Evolutionary conservation across 73 alveolate species (phyloP).

Genomic region (Paramecium biaurelia): DNA sequence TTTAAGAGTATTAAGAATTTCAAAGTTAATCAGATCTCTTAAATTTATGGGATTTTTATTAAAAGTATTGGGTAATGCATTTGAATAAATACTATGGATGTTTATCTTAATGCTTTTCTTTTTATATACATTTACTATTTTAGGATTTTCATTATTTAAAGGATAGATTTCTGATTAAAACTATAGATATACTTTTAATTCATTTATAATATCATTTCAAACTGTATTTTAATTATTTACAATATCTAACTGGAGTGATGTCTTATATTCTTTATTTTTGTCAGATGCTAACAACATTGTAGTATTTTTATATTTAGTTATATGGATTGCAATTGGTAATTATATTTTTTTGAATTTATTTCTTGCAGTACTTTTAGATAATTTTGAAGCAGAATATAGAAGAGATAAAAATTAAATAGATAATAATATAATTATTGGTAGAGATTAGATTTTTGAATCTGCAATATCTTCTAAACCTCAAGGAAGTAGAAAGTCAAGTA

Average conservation of each 20-base stretch:
- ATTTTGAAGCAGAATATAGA: constrained; percentile 76
- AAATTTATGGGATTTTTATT: constrained; percentile 88
- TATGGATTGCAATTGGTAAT: constrained; percentile 96
- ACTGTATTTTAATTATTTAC: constrained; percentile 90
- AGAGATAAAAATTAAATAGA: not conserved
- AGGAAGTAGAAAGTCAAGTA: constrained; percentile 27
- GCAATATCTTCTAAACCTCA: not conserved
- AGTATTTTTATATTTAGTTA: constrained; percentile 70
- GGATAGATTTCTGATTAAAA: constrained; percentile 72
- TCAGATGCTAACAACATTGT: constrained; percentile 9
- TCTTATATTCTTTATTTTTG: constrained; percentile 74
- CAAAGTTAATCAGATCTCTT: constrained; percentile 75
- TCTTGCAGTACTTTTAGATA: constrained; percentile 89
- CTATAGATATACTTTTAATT: constrained; percentile 81
- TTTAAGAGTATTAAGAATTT: constrained; percentile 93
- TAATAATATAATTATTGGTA: constrained; percentile 2
- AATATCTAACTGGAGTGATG: constrained; percentile 88
- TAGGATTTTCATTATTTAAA: constrained; percentile 95
- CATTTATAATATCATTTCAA: constrained; percentile 83
- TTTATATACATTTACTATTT: constrained; percentile 85
- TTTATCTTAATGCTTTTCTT: constrained; percentile 84
- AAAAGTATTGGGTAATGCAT: constrained; percentile 81
- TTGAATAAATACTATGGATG: constrained; percentile 79
- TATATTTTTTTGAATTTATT: constrained; percentile 91
- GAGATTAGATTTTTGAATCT: constrained; percentile 33